Base-by-base conservation (phyloP, 257 asterid species). In the Leptodermis oblonga region DNA sequence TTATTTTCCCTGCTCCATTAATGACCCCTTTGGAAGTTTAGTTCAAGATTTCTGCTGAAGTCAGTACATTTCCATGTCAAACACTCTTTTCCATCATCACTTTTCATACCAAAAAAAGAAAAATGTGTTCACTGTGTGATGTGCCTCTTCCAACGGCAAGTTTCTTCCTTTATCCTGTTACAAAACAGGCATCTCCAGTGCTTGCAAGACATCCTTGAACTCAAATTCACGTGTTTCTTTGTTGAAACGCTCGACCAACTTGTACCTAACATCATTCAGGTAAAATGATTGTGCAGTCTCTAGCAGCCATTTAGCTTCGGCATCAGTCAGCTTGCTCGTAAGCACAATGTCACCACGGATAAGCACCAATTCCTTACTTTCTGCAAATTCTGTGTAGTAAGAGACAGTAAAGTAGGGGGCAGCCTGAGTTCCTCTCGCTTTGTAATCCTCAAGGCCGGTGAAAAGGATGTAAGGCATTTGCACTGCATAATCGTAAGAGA, bases 361-460 rank as follows among this genome's bases (percentile, higher is more conserved):
- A 74, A 90, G 96, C 76, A 90, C 97, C 81, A 93, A 48, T 60
- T 82, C 96, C 77, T 88, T 90, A 85, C 84, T 90, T 69, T 93
- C 97, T 53, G 92, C 87, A 75, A 90, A 93, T 74, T 90, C 96
- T 30, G 80, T 88, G 87, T 90, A 93, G 76, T 79, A 82, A 28
- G 95, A 61, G 67, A 90, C 86, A 1, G 95, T 88, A 46, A 90
- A 76, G 90, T 88, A 90, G 22, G 96, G 99, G 60, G 99, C 79
- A 76, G 97, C 96, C 84, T 93, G 96, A 53, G 96, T 88, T 75
- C 99, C 99, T 81, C 95, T 90, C 34, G 97, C 96, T 79, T 87
- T 90, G 71, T 93, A 90, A 73, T 88, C 97, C 79, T 93, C 97
- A 36, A 93, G 97, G 65, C 99, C 99, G n/a, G 96, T 93, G 76